Evolutionary conservation across 331 rosid species (phyloP).

Genomic region (Acacia concinna): DNA sequence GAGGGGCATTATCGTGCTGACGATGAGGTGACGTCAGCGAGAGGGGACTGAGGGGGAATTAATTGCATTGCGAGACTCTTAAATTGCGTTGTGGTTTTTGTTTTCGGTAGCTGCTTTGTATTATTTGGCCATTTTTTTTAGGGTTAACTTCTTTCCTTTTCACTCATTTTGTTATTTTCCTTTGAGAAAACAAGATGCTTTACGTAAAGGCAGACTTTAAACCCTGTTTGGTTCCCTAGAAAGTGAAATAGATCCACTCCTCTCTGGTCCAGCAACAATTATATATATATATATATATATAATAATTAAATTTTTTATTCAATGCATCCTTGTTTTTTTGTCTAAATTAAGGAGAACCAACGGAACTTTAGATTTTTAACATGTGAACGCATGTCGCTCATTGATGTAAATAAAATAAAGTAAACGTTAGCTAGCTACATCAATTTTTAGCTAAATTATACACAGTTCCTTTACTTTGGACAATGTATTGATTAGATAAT

Average conservation of each 20-base stretch:
- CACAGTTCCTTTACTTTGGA: background rate
- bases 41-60: too few relatives aligned
- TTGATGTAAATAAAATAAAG: background rate
- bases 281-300: too few relatives aligned
- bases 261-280: background rate
- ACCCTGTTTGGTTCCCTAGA: background rate
- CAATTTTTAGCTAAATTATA: too few relatives aligned
- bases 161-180: background rate
- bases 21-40: constrained; percentile 32
- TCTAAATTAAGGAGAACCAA: background rate
- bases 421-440: too few relatives aligned
- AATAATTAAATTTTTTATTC: background rate
- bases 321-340: background rate
- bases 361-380: background rate
- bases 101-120: background rate
- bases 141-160: constrained; percentile 4
- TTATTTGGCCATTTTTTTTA: background rate
- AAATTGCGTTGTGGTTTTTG: background rate
- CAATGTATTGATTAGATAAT: background rate
- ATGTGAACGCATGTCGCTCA: background rate
- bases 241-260: background rate
- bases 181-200: background rate
- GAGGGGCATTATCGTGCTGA: constrained; percentile 25
- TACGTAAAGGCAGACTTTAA: background rate
- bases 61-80: background rate